Percentiles rank a stretch among this genome's conserved stretches.
Evolutionary conservation across 2,329 filamentous ascomycete species (phyloP).

Genomic region (Aspergillus terreus): DNA sequence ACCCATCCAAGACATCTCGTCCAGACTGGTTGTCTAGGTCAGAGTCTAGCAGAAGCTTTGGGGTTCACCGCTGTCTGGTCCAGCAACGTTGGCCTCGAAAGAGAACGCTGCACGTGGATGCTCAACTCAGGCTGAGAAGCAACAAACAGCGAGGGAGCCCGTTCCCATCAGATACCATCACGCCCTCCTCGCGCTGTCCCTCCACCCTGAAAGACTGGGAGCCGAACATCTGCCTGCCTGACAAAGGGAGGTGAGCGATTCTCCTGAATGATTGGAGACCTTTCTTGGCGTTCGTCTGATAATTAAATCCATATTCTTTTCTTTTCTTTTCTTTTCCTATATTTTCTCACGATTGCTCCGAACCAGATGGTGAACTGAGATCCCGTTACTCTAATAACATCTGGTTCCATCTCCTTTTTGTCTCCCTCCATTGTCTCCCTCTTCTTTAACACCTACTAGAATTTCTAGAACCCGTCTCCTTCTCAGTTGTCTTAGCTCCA

Average conservation of each 20-base stretch:
- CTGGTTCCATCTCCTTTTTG: slow-evolving; percentile 11
- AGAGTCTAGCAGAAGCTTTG: slow-evolving; percentile 8
- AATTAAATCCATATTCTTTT: slow-evolving; percentile 12
- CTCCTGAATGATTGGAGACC: background rate
- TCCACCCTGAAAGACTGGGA: slow-evolving; percentile 1
- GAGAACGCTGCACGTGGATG: slow-evolving; percentile 7
- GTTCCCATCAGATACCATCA: slow-evolving; percentile 18
- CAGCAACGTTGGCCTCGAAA: slow-evolving; percentile 14
- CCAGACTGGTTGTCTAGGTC: slow-evolving; percentile 16
- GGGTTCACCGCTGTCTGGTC: slow-evolving; percentile 20
- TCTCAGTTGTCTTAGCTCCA: slow-evolving; percentile 8
- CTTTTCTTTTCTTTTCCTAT: slow-evolving; percentile 6
- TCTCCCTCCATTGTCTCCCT: slow-evolving; percentile 9
- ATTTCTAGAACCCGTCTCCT: slow-evolving; percentile 26
- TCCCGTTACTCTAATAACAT: slow-evolving; percentile 8
- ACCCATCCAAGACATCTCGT: slow-evolving; percentile 21
- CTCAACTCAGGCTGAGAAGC: slow-evolving; percentile 6
- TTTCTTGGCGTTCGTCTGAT: slow-evolving; percentile 6
- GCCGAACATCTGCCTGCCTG: slow-evolving; percentile 15
- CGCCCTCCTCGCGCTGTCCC: background rate
- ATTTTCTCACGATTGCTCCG: slow-evolving; percentile 11
- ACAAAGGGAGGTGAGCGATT: slow-evolving; percentile 18
- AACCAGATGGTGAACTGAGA: slow-evolving; percentile 7
- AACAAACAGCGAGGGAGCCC: slow-evolving; percentile 18
- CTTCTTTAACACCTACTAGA: slow-evolving; percentile 12